A percentile compares a stretch with the other conserved stretches of the same genome.
phyloP scores from a whole-genome alignment of 441 rosid genomes.

The Bocquillonia castaneifolia region DNA sequence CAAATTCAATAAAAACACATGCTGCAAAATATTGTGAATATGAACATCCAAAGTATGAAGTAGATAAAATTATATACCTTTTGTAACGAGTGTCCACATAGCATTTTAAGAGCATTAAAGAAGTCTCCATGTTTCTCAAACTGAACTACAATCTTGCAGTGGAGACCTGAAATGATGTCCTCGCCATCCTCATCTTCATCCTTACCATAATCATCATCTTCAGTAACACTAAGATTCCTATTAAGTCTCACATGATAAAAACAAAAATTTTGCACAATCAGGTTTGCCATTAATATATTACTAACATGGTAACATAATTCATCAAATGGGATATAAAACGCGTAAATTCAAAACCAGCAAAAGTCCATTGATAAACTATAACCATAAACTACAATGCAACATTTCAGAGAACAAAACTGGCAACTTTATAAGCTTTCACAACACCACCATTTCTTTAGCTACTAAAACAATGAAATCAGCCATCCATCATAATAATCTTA shows the following conservation, averaged over 20 bases:
- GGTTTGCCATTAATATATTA: constrained; percentile 7
- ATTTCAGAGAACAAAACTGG: not conserved
- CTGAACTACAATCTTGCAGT: constrained; percentile 87
- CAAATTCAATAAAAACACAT: not conserved
- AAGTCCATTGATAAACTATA: not conserved
- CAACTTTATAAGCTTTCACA: not conserved
- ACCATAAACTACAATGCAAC: not conserved
- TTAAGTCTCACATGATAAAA: constrained; percentile 25
- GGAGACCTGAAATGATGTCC: constrained; percentile 70
- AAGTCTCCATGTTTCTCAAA: constrained; percentile 76
- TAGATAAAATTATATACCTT: constrained; percentile 59
- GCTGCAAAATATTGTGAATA: not conserved
- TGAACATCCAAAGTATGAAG: no score
- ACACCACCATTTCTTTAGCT: no score
- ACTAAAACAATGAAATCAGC: no score
- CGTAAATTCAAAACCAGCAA: not conserved
- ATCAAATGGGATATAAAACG: not conserved
- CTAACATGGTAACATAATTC: not conserved
- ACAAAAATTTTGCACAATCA: constrained; percentile 17
- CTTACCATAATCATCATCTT: constrained; percentile 63
- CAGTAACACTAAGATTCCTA: constrained; percentile 84
- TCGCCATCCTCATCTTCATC: constrained; percentile 44
- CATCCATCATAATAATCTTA: no score
- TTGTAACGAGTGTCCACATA: constrained; percentile 76
- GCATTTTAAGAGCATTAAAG: constrained; percentile 60